Evolutionary conservation across 1,284 basidiomycete species (phyloP), one percentile per base, ranked within the genome.

Genomic region (Ceratobasidium sp.): DNA sequence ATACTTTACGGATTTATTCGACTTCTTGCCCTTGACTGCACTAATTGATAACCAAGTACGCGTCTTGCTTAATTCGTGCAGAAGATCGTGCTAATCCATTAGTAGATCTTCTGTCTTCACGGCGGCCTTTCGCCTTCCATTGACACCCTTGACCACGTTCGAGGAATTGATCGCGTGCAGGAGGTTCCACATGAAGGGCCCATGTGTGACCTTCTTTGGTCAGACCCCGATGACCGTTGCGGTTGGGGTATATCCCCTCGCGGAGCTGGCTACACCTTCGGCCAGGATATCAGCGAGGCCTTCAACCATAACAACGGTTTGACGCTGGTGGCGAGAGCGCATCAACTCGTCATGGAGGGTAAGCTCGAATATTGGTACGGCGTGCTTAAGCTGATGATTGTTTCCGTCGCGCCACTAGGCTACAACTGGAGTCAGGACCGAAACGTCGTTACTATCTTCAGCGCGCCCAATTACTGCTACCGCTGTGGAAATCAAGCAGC

Each of bases 381-480:
- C 64, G 7, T 13, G 10, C 49, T 56, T 4, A 20, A 43, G 34
- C 17, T 10, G n/a, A 67, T 62, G 38, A 50, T 6, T 71, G n/a
- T 58, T 31, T 56, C 38, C 25, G 42, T 56, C 49, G 40, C 49
- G 57, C 22, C 50, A 38, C 10, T 56, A 91, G 89, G 90, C 42
- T 92, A 90, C 80, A 96, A 95, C 78, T 98, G 96, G 96, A 95
- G 95, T 72, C 96, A 98, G 82, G 96, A 99, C 82, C 87, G 95
- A 78, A 99, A 99, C 78, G 97, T 99, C n/a, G 96, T 99, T 73
- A 99, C 96, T 53, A 98, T 99, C 78, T 99, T 98, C 84, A 98
- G 96, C 73, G 96, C 96, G 75, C 96, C 96, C 55, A 98, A 98
- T 82, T 97, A 97, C 82, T 99, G 97, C 82, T 99, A 99, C 85